Evolutionary conservation across 1,139 yeast genomes (phyloP).

Genomic region (Zygosaccharomyces pseudobailii): DNA sequence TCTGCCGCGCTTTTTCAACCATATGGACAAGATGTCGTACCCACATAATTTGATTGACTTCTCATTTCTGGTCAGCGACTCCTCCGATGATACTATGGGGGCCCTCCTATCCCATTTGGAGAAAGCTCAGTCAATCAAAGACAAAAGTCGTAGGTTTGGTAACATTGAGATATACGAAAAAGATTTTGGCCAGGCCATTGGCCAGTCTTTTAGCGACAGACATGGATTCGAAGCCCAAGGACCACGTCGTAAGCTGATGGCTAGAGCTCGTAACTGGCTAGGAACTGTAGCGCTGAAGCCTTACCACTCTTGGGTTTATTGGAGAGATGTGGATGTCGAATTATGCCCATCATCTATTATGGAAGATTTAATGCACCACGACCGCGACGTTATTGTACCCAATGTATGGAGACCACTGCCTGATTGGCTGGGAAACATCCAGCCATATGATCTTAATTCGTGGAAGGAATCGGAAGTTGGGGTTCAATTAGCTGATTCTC

Average conservation of each 20-base stretch:
- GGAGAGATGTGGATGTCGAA: constrained; percentile 74
- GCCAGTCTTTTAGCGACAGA: constrained; percentile 59
- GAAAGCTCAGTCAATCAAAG: constrained; percentile 47
- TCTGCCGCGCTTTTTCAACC: constrained; percentile 60
- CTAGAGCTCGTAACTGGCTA: constrained; percentile 69
- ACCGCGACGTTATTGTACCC: constrained; percentile 67
- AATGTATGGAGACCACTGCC: constrained; percentile 92
- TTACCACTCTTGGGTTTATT: constrained; percentile 71
- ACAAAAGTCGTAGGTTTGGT: constrained; percentile 38
- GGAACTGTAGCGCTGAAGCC: constrained; percentile 59
- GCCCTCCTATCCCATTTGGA: constrained; percentile 43
- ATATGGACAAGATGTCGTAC: constrained; percentile 54
- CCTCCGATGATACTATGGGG: constrained; percentile 52
- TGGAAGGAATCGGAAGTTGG: constrained; percentile 91
- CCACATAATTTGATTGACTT: constrained; percentile 64
- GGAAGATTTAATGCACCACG: constrained; percentile 63
- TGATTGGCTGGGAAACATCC: constrained; percentile 84
- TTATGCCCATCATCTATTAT: constrained; percentile 56
- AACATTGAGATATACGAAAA: constrained; percentile 61
- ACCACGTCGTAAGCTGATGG: constrained; percentile 68
- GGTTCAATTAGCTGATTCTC: constrained; percentile 64
- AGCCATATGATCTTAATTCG: constrained; percentile 84
- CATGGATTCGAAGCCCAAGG: constrained; percentile 76
- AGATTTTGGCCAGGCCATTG: constrained; percentile 66
- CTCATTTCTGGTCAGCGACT: constrained; percentile 62